Evolutionary conservation across 2,329 filamentous ascomycete genomes (phyloP), one percentile per base, ranked within the genome.

Genomic region (Myriosclerotinia duriaeana): DNA sequence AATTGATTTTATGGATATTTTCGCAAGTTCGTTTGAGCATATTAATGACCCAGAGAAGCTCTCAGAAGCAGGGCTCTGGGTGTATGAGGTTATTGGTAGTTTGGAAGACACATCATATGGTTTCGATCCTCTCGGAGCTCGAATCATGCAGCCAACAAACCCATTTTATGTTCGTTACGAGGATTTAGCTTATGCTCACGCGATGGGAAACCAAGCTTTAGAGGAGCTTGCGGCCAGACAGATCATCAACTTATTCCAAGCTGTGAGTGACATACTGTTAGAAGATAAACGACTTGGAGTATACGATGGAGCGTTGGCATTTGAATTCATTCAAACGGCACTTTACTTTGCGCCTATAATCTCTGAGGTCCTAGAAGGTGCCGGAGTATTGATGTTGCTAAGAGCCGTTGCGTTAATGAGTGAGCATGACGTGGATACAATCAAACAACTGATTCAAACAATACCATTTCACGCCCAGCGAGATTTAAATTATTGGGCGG

Each of bases 361-460:
- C 17, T 64, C 65, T 15, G 11, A 38, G 5, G 44, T 64, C 2
- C 17, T 64, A 9, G 44, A 38, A 61, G 64, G 64, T 22, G 42
- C 65, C 9, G 58, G 58, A 26, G 62, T 66, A 46, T 50, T 66
- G 52, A 53, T 63, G 8, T 53, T 66, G 15, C 42, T 66, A 40
- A 30, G 58, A 26, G 59, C 59, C 17, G 59, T 66, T n/a, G 60
- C 34, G 20, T 48, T 53, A 17, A 66, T 66, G 44, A 52, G 65
- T 50, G 65, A 52, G 1, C 53, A 66, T 38, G 53, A 66, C 53
- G 52, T 64, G 12, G 55, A 38, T 9, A 56, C 53, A 5, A 48
- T 64, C 15, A 50, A 53, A 55, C 14, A 34, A 30, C 36, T 64
- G 12, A 52, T 66, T 22, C 40, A 42, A 14, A 17, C n/a, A 12